Base-by-base conservation (phyloP, 495 filamentous ascomycete species). In the Penicillium cataractarum region DNA sequence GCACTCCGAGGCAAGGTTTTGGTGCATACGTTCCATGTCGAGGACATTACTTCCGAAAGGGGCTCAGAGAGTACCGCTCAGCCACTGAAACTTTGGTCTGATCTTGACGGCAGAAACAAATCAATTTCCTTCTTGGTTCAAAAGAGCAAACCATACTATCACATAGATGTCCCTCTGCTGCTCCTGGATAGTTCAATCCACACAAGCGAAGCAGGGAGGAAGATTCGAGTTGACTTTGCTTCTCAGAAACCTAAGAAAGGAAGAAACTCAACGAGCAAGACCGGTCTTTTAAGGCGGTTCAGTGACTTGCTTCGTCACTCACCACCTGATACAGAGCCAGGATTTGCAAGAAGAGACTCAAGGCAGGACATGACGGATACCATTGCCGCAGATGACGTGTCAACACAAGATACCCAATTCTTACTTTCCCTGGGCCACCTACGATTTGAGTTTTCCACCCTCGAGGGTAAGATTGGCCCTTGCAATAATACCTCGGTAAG, bases 21-120 rank as follows among this genome's bases (percentile, higher is more conserved):
- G 54, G 5, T 56, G 32, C 54, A 42, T 31, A 42, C 54, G 5
- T 42, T 56, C n/a, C 54, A 56, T 29, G 17, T 42, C 9, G 54
- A 56, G 7, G 35, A 26, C 1, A 56, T 56, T 19, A 40, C 10
- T 27, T 56, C 54, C 8, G 54, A 15, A 42, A 39, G 37, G 13
- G 54, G 54, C 27, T 52, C 46, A 10, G 48, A 60, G 32, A 21
- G 27, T 26, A 54, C 31, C 15, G 58, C 58, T 44, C 58, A 61
- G 27, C 58, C 46, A 15, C 19, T 53, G 27, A 61, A 61, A 24
- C 26, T 61, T 4, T 61, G 48, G 58, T 61, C 49, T n/a, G 58
- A 61, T 40, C 33, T 54, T 8, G 58, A 61, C 37, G 48, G 50
- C n/a, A 32, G 49, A 22, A 61, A 46, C 17, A 39, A 22, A 31